Evolutionary conservation across 148 eudicot species (phyloP), one percentile per base, ranked within the genome.

Genomic region (Rhododendron williamsianum): DNA sequence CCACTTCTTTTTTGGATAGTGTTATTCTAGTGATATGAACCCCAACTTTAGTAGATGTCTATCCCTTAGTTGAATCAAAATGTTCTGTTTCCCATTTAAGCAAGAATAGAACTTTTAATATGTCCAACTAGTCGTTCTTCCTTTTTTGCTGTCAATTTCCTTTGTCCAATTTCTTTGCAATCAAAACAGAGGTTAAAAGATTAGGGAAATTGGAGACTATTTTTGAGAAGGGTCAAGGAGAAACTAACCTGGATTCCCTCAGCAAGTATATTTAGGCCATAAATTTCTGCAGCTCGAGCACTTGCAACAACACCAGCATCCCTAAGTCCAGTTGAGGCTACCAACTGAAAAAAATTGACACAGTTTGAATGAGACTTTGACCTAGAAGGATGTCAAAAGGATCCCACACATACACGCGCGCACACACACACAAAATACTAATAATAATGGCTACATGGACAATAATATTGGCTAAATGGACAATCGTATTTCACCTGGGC

Each of bases 221-320:
- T 33, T 54, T 7, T 35, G 16, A 65, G 38, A 65, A 27, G 83
- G 38, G 76, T 69, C n/a, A 69, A 52, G 63, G 16, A 54, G 58
- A 81, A 81, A 52, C 15, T 65, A 33, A 92, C 93, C 93, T 92
- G 93, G 86, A 92, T 92, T 81, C 89, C 88, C 85, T 87, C 89
- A 35, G 91, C 93, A 72, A 92, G 89, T 85, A 92, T 65, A 82
- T 92, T 87, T 63, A 92, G 86, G 60, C 93, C 92, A 82, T 92
- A 92, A 9, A 92, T 92, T 85, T 85, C 78, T 78, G 92, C 93
- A 38, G 93, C 90, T 77, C 91, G 91, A 78, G 87, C 89, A 88
- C 93, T 90, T 27, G 93, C 93, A 87, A 90, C 85, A 33, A 88
- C 93, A 80, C 89, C 93, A 77, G 87, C 93, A 76, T 92, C 93